These are phyloP conservation scores for Akanthomyces lecanii DNA, from an alignment of 2,329 filamentous ascomycete genomes.

Conservation along the genomic window DNA sequence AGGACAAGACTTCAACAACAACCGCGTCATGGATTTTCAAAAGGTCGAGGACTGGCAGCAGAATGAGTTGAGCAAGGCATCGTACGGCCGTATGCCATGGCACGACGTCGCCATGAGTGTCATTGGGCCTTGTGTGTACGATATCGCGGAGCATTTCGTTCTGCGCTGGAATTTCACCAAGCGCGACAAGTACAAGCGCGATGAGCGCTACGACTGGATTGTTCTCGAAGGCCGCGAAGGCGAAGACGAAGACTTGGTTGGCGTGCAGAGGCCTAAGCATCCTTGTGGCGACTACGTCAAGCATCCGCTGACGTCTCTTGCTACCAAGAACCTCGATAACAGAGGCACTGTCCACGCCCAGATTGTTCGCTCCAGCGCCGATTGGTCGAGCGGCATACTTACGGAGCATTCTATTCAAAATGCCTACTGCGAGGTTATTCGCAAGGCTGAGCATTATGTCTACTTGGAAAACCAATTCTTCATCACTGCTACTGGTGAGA, in stretches of 20 bases:
- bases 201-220: constrained; percentile 79
- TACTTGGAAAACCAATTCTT: constrained; percentile 99
- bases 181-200: constrained; percentile 95
- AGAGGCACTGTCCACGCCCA: constrained; percentile 78
- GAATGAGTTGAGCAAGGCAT: constrained; percentile 86
- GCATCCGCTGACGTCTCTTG: constrained; percentile 70
- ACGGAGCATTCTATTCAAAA: constrained; percentile 83
- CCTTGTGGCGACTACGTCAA: constrained; percentile 83
- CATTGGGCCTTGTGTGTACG: constrained; percentile 84
- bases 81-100: constrained; percentile 96
- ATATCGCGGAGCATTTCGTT: constrained; percentile 94
- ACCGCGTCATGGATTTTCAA: constrained; percentile 92
- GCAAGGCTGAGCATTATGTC: constrained; percentile 83
- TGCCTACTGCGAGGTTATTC: constrained; percentile 79
- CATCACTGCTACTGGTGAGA: constrained; percentile 87
- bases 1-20: constrained; percentile 98
- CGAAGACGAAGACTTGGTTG: constrained; percentile 78
- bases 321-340: constrained; percentile 57
- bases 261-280: constrained; percentile 82
- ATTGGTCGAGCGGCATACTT: constrained; percentile 91
- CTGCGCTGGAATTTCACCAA: constrained; percentile 96
- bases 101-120: constrained; percentile 92
- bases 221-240: constrained; percentile 70
- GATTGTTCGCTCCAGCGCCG: constrained; percentile 80
- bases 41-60: constrained; percentile 87